Evolutionary conservation across 1,139 yeast genomes (phyloP), one percentile per base, ranked within the genome.

Genomic region (Magnusiomyces clavatus): DNA sequence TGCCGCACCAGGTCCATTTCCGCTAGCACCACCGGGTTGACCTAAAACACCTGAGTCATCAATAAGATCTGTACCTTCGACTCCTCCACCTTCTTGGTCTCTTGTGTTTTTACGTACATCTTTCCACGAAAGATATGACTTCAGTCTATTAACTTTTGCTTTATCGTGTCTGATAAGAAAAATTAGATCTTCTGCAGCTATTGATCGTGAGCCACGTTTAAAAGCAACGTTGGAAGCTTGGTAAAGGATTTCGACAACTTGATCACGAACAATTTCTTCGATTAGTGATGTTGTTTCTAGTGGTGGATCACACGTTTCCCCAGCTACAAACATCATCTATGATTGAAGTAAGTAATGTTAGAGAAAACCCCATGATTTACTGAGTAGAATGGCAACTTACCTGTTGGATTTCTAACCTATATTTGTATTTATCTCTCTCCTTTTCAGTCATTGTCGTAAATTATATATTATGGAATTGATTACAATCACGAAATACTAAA

Each of bases 81-180:
- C 90, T 10, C 89, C 94, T 16, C 90, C 92, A 53, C 81, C 81
- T 60, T 90, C 98, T 67, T 90, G 96, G 59, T 92, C 98, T 62
- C 87, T 87, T 13, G 98, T 97, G 68, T 92, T 92, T 66, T 94
- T 94, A 52, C 99, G 81, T 48, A 94, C 92, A 66, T 94, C 99
- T 62, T 92, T 92, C 99, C 99, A 92, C 1, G 96, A 86, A 39
- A 92, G 71, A 61, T 94, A 92, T 0, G 97, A 90, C 60, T 96
- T 75, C 50, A 92, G 73, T 54, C 98, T 75, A 61, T 88, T 88
- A 11, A 92, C 98, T 64, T 94, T 92, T 39, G 97, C 97, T 62
- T 81, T 85, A 62, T 92, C 98, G 64, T 89, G 96, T 47, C 98
- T 77, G 56, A 94, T 92, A 48, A 92, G 72, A 60, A 90, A 92